A percentile compares a stretch with the other conserved stretches of the same genome.
Evolutionary conservation across 2,329 filamentous ascomycete species (phyloP).

Genomic region (Cladophialophora yegresii): DNA sequence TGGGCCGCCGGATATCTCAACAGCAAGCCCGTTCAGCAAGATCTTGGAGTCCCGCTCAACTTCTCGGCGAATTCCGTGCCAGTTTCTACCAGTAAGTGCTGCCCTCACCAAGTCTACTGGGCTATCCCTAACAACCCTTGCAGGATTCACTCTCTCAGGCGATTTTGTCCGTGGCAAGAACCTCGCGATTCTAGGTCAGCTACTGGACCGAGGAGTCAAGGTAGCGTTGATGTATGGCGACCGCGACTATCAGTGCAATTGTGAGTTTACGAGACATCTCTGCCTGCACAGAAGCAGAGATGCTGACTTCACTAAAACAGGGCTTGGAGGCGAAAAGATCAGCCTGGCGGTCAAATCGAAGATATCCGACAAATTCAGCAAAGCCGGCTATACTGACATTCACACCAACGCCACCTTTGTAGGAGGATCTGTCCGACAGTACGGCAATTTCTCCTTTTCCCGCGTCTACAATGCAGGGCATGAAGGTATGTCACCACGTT

Average conservation of each 20-base stretch:
- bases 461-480: constrained; percentile 47
- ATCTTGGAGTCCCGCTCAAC: constrained; percentile 63
- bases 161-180: constrained; percentile 40
- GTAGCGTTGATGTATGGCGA: constrained; percentile 57
- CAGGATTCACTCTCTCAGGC: constrained; percentile 47
- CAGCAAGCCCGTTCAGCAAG: constrained; percentile 58
- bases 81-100: constrained; percentile 49
- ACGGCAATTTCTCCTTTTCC: constrained; percentile 54
- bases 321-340: constrained; percentile 59
- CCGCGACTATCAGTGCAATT: constrained; percentile 46
- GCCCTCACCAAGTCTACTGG: not conserved
- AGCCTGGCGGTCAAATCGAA: constrained; percentile 54
- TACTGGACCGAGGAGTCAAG: constrained; percentile 56
- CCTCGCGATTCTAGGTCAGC: constrained; percentile 46
- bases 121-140: constrained; percentile 45
- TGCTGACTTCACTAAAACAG: not conserved
- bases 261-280: not conserved
- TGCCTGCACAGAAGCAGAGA: not conserved
- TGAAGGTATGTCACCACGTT: constrained; percentile 24
- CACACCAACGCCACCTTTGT: constrained; percentile 48
- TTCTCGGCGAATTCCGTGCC: constrained; percentile 51
- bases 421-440: constrained; percentile 48
- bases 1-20: constrained; percentile 57
- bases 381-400: constrained; percentile 54
- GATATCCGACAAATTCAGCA: constrained; percentile 48